Conservation (phyloP, 2,329 filamentous ascomycete genomes). For the Fusarium pininemorale region DNA sequence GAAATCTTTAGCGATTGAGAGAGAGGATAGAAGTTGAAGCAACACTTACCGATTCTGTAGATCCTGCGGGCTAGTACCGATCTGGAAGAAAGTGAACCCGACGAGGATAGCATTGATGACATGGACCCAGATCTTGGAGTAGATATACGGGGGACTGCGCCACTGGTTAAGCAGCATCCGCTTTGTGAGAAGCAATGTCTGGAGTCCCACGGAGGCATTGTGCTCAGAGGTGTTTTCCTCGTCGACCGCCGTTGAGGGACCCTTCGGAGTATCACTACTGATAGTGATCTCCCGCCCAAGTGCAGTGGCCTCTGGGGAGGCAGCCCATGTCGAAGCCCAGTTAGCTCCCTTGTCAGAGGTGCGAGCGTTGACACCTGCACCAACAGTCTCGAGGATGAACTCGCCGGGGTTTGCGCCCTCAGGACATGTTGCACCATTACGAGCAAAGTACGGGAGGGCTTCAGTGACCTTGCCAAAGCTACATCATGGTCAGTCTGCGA, state of each 20-base stretch:
- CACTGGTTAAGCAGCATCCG: neutral
- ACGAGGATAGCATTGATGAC: neutral
- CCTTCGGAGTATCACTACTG: no score
- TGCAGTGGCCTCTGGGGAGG: neutral
- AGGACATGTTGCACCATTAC: neutral
- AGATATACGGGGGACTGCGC: neutral
- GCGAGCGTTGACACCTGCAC: neutral
- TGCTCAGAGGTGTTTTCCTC: neutral
- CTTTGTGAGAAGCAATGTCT: neutral
- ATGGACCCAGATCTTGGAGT: neutral
- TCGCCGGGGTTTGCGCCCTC: neutral
- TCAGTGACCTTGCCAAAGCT: neutral
- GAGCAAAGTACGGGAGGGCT: neutral
- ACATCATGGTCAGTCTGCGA: neutral
- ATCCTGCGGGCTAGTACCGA: neutral
- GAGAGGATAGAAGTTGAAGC: no score
- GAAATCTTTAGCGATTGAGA: rapidly evolving
- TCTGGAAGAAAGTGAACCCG: neutral
- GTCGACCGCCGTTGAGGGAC: rapidly evolving
- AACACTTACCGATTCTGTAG: neutral
- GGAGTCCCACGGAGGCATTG: neutral
- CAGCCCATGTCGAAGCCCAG: neutral
- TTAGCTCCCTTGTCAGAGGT: neutral
- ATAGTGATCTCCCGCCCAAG: neutral
- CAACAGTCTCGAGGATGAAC: neutral